Conservation (phyloP, 106 monocot species). For the Acanthochlamys bracteata region DNA sequence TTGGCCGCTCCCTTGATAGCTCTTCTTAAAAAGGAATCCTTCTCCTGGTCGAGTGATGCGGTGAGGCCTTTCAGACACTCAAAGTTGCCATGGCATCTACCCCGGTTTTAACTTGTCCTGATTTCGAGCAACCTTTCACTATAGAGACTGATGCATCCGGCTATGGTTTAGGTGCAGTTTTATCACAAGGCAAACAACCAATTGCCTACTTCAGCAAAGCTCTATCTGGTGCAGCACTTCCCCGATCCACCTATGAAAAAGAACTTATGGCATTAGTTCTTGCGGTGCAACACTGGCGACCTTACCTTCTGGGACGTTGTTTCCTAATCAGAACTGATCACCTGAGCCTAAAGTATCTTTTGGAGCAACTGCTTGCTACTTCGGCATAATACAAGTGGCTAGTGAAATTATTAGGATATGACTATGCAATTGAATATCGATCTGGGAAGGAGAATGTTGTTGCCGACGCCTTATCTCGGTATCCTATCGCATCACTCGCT, state of each 20-base stretch:
- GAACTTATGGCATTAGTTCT: too few relatives aligned
- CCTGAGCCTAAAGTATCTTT: too few relatives aligned
- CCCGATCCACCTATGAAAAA: too few relatives aligned
- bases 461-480: too few relatives aligned
- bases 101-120: not conserved
- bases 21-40: not conserved
- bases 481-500: too few relatives aligned
- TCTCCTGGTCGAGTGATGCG: not conserved
- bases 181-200: not conserved
- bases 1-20: not conserved
- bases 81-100: not conserved
- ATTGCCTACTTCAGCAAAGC: not conserved
- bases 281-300: too few relatives aligned
- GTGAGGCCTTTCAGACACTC: not conserved
- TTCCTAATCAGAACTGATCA: too few relatives aligned
- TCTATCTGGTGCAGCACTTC: too few relatives aligned
- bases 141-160: constrained; percentile 9
- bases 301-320: too few relatives aligned
- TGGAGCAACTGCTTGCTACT: too few relatives aligned
- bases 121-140: not conserved
- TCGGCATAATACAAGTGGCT: too few relatives aligned
- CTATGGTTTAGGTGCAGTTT: not conserved
- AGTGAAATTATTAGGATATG: too few relatives aligned
- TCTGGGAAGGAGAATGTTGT: not conserved
- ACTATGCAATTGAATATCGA: constrained; percentile 1